Evolutionary conservation across 345 rosid species (phyloP), one percentile per base, ranked within the genome.

Genomic region (Lepidium sativum): DNA sequence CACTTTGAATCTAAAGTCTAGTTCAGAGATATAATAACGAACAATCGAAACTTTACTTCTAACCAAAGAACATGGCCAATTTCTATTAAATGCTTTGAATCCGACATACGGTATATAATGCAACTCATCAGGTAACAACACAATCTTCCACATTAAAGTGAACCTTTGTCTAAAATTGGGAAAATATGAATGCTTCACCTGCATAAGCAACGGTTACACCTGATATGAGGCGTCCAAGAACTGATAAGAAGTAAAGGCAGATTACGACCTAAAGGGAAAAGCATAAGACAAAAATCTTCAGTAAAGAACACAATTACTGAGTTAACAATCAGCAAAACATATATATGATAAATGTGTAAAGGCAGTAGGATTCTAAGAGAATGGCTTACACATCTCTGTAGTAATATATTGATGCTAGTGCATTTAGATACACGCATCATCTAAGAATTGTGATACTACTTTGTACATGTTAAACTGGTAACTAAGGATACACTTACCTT

Each of bases 161-260:
- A 8, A 45, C 42, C 33, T 60, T 45, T 9, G 34, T 5, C 17
- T 2, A 45, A 47, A 45, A 9, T 16, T 44, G 43, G 54, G 43
- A 14, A 18, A 55, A 20, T 65, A 27, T 63, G 77, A 34, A 59
- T 29, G 69, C 75, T n/a, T 60, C 80, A 89, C 98, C 98, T 44
- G 88, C 95, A 82, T 89, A 92, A 66, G 95, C 91, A 65, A 92
- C 88, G 1, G 94, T 92, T 14, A 83, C 88, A 34, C 98, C 95
- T 8, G 96, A 84, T 62, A 89, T 79, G 77, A 86, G 71, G 33
- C 97, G 83, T 17, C 98, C 99, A 31, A 90, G 50, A 21, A 75
- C 87, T 12, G 97, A 86, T 58, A 90, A 76, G 51, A 83, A 49
- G 69, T 87, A 94, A 62, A 94, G 95, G 76, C 84, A 86, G 65